Evolutionary conservation across 2,329 filamentous ascomycete genomes (phyloP).

Genomic region (Penicillium hordei): DNA sequence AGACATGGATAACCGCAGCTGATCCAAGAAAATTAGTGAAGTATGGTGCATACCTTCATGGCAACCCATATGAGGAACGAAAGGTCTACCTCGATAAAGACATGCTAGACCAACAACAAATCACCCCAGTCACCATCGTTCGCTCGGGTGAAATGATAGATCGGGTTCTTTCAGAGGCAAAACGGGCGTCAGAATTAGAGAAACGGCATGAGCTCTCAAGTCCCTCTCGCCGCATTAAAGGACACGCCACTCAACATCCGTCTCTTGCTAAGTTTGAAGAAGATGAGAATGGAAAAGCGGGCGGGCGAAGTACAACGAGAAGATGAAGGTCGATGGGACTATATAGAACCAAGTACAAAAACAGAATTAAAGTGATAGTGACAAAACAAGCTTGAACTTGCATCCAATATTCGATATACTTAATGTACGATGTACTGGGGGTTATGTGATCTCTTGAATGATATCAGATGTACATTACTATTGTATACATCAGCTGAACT

Average conservation of each 20-base stretch:
- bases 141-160: neutral
- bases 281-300: no score
- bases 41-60: neutral
- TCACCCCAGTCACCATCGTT: neutral
- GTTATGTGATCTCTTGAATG: neutral
- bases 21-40: neutral
- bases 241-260: no score
- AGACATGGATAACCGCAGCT: slow-evolving; percentile 9
- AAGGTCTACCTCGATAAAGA: neutral
- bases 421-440: neutral
- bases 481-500: slow-evolving; percentile 17
- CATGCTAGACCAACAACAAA: neutral
- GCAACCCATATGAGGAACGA: neutral
- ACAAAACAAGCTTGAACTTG: no score
- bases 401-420: no score
- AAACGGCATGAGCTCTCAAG: no score
- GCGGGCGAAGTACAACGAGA: no score
- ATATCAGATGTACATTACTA: slow-evolving; percentile 22
- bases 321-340: no score
- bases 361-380: no score
- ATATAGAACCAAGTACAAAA: no score
- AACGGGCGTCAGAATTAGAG: no score
- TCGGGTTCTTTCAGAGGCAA: neutral
- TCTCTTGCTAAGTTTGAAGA: no score
- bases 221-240: no score